Percentiles rank a stretch among this genome's conserved stretches.
These are phyloP conservation scores for Trametes cubensis DNA, from an alignment of 768 basidiomycete genomes.

Conservation along the genomic window DNA sequence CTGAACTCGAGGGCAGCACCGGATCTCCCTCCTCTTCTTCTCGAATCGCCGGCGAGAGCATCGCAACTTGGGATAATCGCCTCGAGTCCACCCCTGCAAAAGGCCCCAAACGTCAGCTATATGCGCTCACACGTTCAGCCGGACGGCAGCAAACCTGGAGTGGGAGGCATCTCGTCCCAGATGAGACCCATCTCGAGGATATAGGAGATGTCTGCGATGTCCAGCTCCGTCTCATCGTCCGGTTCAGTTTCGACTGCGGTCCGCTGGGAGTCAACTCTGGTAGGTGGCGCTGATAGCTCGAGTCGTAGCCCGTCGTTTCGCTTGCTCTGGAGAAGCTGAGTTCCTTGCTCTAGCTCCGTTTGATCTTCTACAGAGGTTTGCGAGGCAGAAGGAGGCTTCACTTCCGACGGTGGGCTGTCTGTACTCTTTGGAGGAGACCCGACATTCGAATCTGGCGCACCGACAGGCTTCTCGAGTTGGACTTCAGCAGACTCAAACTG, in stretches of 20 bases:
- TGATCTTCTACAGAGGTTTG: too few relatives aligned
- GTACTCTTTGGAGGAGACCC: neutral
- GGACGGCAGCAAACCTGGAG: neutral
- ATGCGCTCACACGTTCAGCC: neutral
- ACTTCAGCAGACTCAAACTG: neutral
- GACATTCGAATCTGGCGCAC: neutral
- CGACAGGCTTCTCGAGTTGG: neutral
- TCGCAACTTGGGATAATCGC: neutral
- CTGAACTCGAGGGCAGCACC: neutral
- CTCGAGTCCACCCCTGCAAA: neutral
- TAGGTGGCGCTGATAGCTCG: neutral
- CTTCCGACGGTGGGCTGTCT: too few relatives aligned
- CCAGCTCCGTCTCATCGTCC: neutral
- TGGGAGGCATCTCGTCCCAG: constrained; percentile 6
- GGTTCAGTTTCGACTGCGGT: neutral
- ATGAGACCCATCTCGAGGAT: neutral
- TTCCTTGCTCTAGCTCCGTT: too few relatives aligned
- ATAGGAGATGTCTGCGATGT: neutral
- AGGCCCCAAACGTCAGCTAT: neutral
- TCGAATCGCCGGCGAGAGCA: neutral
- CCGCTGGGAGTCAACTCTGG: neutral
- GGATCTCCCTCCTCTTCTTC: neutral
- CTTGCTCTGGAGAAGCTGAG: too few relatives aligned
- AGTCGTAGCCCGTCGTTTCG: too few relatives aligned
- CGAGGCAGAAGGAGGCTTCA: too few relatives aligned